Base-by-base conservation (phyloP, 176 grass and related monocot genomes). In the Areca catechu region DNA sequence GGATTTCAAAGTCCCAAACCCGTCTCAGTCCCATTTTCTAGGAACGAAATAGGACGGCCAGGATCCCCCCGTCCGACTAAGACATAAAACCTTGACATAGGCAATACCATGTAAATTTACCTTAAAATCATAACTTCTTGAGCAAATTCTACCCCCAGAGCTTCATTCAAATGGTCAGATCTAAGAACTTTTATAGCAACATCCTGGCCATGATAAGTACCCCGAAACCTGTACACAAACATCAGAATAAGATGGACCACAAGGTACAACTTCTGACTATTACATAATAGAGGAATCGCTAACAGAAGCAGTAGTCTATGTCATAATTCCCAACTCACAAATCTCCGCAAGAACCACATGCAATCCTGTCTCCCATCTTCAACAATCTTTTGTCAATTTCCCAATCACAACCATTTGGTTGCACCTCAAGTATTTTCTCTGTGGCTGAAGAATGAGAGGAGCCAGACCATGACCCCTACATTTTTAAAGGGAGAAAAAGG, bases 61-160 rank as follows among this genome's bases (percentile, higher is more conserved):
- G 24, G 4, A 25, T 4, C 24, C 24, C 24, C 24, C 24, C 3
- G 2, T 25, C 24, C 24, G 4, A 25, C 24, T 4, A 25, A 4
- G 24, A 25, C 4, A 25, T 25, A 25, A 25, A 25, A 25, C 24
- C 24, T 4, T 25, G 3, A 25, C 24, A 34, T 34, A 43, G 34
- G 34, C 9, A 43, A 43, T 9, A 43, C 34, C 3, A 43, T 43
- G 10, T 43, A 43, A 43, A 43, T 14, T 12, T 43, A 88, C 93
- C 68, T 88, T 74, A 92, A 77, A 73, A 97, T 97, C 50, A 74
- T 72, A 78, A 97, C 83, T 92, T 97, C 93, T 75, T 97, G 93
- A 59, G 83, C 61, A 66, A 97, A 97, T 61, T 97, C 93, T 43
- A 88, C 73, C 49, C 75, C 77, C 59, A 83, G 74, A 43, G 76